These are phyloP conservation scores for Aegilops speltoides DNA, from an alignment of 176 grass and related monocot species.

Conservation along the genomic window DNA sequence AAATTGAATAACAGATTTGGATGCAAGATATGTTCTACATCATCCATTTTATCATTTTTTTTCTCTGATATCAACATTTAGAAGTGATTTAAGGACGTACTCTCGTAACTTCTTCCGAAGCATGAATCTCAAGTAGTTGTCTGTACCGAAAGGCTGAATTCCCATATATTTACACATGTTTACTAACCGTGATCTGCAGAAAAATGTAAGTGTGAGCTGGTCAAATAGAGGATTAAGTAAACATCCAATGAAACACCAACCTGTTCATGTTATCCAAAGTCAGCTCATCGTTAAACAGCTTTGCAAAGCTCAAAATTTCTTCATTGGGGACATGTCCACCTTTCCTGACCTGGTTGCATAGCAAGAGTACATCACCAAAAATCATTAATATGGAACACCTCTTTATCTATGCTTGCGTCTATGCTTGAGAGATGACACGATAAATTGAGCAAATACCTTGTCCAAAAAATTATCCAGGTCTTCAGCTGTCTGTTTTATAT, in stretches of 20 bases:
- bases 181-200: constrained; percentile 74
- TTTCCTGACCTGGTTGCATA: constrained; percentile 77
- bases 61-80: constrained; percentile 2
- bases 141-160: constrained; percentile 86
- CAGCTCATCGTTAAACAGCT: constrained; percentile 97
- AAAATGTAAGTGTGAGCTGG: constrained; percentile 22
- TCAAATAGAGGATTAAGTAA: constrained; percentile 16
- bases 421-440: constrained; percentile 23
- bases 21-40: constrained; percentile 9
- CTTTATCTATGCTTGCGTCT: constrained; percentile 14
- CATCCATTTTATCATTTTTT: not conserved
- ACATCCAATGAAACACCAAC: constrained; percentile 36
- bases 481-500: constrained; percentile 90
- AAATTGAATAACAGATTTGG: not conserved
- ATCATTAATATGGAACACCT: not conserved
- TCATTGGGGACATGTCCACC: constrained; percentile 85
- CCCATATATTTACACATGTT: constrained; percentile 99
- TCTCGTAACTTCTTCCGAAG: constrained; percentile 81
- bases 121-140: constrained; percentile 94
- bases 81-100: constrained; percentile 48
- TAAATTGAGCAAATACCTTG: constrained; percentile 51
- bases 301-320: constrained; percentile 96
- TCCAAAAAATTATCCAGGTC: constrained; percentile 91
- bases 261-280: constrained; percentile 98
- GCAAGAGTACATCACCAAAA: constrained; percentile 33